Evolutionary conservation across 2,329 filamentous ascomycete species (phyloP).

Genomic region (Sordariomycetes sp.): DNA sequence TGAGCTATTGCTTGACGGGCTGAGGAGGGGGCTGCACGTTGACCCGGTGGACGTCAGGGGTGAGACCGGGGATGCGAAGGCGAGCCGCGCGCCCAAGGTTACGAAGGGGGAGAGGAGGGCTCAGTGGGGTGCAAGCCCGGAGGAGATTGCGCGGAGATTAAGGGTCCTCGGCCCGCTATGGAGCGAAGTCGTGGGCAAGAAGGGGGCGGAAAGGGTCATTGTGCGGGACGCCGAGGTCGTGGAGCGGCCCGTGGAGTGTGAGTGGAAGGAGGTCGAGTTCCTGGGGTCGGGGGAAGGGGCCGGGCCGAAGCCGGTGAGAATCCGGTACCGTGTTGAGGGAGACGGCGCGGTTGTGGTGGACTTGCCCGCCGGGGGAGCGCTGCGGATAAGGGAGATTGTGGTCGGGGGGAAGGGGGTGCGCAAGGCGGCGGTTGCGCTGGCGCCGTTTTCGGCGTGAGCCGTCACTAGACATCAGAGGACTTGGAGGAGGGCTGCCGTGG

Average conservation of each 20-base stretch:
- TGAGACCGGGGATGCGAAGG: constrained; percentile 10
- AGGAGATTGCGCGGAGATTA: constrained; percentile 39
- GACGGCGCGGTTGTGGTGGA: not conserved
- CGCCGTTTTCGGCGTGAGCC: not conserved
- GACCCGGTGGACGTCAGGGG: constrained; percentile 32
- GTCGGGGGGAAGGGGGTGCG: not conserved
- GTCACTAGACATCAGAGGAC: too few species aligned
- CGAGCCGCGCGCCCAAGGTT: constrained; percentile 58
- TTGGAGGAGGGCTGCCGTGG: too few species aligned
- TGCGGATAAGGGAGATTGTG: not conserved
- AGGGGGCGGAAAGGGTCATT: not conserved
- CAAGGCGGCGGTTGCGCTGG: not conserved
- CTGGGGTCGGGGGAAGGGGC: not conserved
- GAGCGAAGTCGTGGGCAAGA: constrained; percentile 22
- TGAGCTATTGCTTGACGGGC: constrained; percentile 52
- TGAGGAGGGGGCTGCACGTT: constrained; percentile 51
- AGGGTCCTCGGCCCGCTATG: constrained; percentile 55
- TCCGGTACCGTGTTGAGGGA: not conserved
- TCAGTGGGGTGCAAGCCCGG: constrained; percentile 40
- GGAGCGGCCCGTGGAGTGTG: not conserved
- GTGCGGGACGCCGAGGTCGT: constrained; percentile 1
- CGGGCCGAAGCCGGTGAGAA: not conserved
- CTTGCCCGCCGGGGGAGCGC: not conserved
- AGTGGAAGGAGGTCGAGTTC: not conserved
- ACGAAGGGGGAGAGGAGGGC: constrained; percentile 49